Evolutionary conservation across 495 filamentous ascomycete species (phyloP).

Genomic region (Penicillium canariense): DNA sequence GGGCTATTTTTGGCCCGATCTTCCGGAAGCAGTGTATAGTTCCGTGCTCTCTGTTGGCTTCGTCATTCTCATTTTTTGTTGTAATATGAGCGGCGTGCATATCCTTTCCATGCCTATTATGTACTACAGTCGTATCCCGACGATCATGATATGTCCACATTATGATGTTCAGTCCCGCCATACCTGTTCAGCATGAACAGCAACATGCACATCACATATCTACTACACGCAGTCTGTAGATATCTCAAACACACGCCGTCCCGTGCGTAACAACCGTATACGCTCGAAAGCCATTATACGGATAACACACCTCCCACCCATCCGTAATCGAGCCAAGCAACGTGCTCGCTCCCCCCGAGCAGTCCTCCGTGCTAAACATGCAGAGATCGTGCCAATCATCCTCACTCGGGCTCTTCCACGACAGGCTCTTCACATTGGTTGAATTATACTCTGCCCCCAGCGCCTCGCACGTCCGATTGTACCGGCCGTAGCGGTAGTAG

Average conservation of each 20-base stretch:
- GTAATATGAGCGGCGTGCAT: no score
- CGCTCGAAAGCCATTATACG: slow-evolving; percentile 23
- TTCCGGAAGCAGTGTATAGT: no score
- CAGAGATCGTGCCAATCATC: slow-evolving; percentile 24
- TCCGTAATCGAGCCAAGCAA: slow-evolving; percentile 20
- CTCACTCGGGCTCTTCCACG: slow-evolving; percentile 29
- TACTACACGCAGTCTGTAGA: background rate
- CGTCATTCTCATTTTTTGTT: no score
- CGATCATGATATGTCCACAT: no score
- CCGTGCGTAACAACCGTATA: slow-evolving; percentile 28
- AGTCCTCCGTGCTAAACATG: slow-evolving; percentile 22
- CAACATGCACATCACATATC: background rate
- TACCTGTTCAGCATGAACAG: no score
- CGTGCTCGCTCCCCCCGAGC: background rate
- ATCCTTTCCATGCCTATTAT: no score
- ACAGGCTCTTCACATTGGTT: slow-evolving; percentile 25
- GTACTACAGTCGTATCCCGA: background rate
- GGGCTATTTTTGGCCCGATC: background rate
- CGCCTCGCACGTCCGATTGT: slow-evolving; percentile 3
- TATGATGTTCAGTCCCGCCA: no score
- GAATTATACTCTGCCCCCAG: slow-evolving; percentile 15
- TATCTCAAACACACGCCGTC: slow-evolving; percentile 13
- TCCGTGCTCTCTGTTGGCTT: no score
- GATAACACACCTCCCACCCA: slow-evolving; percentile 34
- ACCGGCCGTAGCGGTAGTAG: slow-evolving; percentile 18